A percentile compares a stretch with the other conserved stretches of the same genome.
phyloP scores from a whole-genome alignment of 768 basidiomycete genomes.

The Leucosporidium creatinivorum region DNA sequence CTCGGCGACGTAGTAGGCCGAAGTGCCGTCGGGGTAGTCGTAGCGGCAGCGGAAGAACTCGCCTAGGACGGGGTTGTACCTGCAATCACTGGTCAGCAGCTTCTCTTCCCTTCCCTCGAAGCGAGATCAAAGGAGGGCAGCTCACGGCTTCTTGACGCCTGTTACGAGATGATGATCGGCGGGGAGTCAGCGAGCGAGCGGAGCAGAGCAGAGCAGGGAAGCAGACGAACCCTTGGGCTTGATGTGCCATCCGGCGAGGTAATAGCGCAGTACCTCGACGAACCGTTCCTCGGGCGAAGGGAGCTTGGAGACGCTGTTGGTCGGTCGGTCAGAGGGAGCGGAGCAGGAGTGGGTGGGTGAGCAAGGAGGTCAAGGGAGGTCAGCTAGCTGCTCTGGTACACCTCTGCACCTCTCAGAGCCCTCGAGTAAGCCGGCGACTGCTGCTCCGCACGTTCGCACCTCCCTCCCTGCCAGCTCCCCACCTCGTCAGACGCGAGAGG shows the following conservation, averaged over 20 bases:
- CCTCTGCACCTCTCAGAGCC: no score
- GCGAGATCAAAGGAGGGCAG: constrained; percentile 13
- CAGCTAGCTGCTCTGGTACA: background rate
- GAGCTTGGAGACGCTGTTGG: constrained; percentile 64
- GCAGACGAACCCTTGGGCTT: constrained; percentile 70
- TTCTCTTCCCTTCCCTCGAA: background rate
- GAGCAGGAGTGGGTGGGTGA: no score
- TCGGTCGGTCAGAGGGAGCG: background rate
- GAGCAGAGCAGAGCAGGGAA: no score
- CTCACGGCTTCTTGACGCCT: constrained; percentile 90
- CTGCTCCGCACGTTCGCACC: no score
- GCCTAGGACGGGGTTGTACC: constrained; percentile 93
- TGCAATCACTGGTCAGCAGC: constrained; percentile 39
- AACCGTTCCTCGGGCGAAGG: constrained; percentile 83
- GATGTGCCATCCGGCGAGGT: constrained; percentile 99
- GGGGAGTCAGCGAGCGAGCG: background rate
- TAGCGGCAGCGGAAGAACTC: constrained; percentile 97
- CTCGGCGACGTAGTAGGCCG: constrained; percentile 92
- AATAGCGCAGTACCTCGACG: constrained; percentile 82
- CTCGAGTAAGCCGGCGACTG: no score
- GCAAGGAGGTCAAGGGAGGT: background rate
- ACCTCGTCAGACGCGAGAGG: no score
- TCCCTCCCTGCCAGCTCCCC: no score
- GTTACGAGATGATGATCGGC: constrained; percentile 9
- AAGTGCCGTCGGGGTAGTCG: constrained; percentile 81